Base-by-base conservation (phyloP, 202 grass and related monocot genomes). In the Digitaria exilis region DNA sequence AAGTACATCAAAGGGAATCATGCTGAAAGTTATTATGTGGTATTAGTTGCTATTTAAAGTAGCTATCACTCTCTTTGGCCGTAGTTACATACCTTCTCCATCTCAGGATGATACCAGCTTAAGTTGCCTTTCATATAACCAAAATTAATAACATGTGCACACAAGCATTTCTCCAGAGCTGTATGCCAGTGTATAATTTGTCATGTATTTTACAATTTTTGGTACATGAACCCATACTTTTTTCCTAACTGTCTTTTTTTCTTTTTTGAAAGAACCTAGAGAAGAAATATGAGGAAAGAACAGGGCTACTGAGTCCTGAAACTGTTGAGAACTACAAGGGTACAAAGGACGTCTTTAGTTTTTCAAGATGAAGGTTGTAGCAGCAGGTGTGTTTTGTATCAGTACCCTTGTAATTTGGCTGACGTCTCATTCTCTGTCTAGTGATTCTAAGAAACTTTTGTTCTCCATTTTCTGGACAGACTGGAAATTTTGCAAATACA, bases 261-360 rank as follows among this genome's bases (percentile, higher is more conserved):
- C 65, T 55, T 75, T 54, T 74, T 60, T 39, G 69, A 84, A 68
- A 98, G 96, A 68, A 76, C 26, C 43, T 98, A 66, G 96, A 98
- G 85, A 87, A 93, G 59, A 95, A 92, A 82, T 98, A 94, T 6
- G 89, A 90, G 80, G 88, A 85, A 82, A 90, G 19, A 80, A 95
- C 96, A 46, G 87, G 93, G 55, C 75, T 88, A 18, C 32, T 32
- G 34, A 90, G 91, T 28, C 96, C 92, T 55, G 96, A 98, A 93
- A 90, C 49, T 82, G 75, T 94, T 76, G 89, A 92, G 30, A 95
- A 86, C 50, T 83, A 67, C 43, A 79, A 70, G 82, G 84, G 44
- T 67, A 79, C 65, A 87, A 93, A 93, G 52, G 80, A 87, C 51
- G 69, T 66, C 62, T 72, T 80, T 86, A 76, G 82, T 65, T 83